Percentiles rank a stretch among this genome's conserved stretches.
Evolutionary conservation across 371 early-diverging fungal genomes (phyloP).

Genomic region (Massospora cicadina): DNA sequence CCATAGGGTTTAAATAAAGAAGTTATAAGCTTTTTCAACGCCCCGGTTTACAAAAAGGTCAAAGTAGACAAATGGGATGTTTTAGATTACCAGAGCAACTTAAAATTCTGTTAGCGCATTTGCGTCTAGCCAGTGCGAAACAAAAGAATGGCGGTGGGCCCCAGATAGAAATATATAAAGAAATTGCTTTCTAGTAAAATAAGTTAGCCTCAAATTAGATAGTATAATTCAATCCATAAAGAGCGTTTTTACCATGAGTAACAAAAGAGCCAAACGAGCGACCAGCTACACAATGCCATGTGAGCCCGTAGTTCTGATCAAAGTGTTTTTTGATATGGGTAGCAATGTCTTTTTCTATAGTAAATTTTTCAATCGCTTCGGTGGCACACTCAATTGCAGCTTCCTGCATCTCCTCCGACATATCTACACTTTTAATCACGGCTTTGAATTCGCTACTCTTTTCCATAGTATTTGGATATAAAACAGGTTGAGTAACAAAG

Average conservation of each 20-base stretch:
- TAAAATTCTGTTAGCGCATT: too few relatives aligned
- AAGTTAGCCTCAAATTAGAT: too few relatives aligned
- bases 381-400: constrained; percentile 84
- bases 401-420: constrained; percentile 92
- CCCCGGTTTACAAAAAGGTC: too few relatives aligned
- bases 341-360: constrained; percentile 94
- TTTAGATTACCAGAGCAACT: too few relatives aligned
- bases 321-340: constrained; percentile 93
- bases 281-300: constrained; percentile 97
- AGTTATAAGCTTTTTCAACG: too few relatives aligned
- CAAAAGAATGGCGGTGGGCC: constrained; percentile 84
- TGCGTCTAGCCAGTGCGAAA: constrained; percentile 71
- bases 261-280: constrained; percentile 96
- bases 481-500: too few relatives aligned
- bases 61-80: too few relatives aligned
- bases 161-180: constrained; percentile 95
- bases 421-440: constrained; percentile 92
- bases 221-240: background rate
- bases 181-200: constrained; percentile 57
- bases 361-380: constrained; percentile 82
- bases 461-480: too few relatives aligned
- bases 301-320: constrained; percentile 91
- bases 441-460: constrained; percentile 54
- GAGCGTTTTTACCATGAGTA: constrained; percentile 68
- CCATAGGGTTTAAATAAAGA: too few relatives aligned